Conservation (phyloP, 163 green algal genomes). For the Picocystis sp. region DNA sequence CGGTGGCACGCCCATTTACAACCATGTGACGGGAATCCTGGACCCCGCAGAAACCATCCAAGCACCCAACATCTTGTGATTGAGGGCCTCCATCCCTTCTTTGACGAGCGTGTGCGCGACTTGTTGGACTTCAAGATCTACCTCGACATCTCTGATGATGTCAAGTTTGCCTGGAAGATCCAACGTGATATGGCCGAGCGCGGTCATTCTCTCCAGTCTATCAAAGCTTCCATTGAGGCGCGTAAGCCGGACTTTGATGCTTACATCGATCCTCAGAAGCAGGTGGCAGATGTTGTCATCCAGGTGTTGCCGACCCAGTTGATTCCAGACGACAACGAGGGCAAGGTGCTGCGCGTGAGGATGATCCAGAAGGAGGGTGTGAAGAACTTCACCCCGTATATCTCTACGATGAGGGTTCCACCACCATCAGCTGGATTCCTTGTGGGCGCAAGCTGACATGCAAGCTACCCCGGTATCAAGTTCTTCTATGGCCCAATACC, state of each 20-base stretch:
- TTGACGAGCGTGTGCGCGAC: slow-evolving; percentile 84
- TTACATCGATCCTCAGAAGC: slow-evolving; percentile 98
- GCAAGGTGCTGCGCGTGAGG: slow-evolving; percentile 93
- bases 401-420: slow-evolving; percentile 96
- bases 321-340: slow-evolving; percentile 91
- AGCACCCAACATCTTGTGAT: slow-evolving; percentile 85
- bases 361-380: slow-evolving; percentile 98
- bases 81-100: slow-evolving; percentile 98
- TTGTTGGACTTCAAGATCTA: slow-evolving; percentile 97
- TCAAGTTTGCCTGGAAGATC: slow-evolving; percentile 99
- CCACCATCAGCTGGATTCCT: slow-evolving; percentile 96
- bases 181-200: slow-evolving; percentile 58
- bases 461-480: slow-evolving; percentile 94
- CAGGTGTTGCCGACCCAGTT: slow-evolving; percentile 97
- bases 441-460: slow-evolving; percentile 98
- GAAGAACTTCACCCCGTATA: slow-evolving; percentile 83
- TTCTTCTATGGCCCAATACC: slow-evolving; percentile 96
- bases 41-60: slow-evolving; percentile 64
- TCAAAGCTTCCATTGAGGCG: slow-evolving; percentile 92
- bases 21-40: slow-evolving; percentile 90
- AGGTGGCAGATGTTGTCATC: slow-evolving; percentile 92
- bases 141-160: slow-evolving; percentile 95
- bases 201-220: slow-evolving; percentile 82
- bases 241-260: slow-evolving; percentile 97
- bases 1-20: slow-evolving; percentile 98